phyloP scores from a whole-genome alignment of 768 basidiomycete genomes.

The Serendipita indica region DNA sequence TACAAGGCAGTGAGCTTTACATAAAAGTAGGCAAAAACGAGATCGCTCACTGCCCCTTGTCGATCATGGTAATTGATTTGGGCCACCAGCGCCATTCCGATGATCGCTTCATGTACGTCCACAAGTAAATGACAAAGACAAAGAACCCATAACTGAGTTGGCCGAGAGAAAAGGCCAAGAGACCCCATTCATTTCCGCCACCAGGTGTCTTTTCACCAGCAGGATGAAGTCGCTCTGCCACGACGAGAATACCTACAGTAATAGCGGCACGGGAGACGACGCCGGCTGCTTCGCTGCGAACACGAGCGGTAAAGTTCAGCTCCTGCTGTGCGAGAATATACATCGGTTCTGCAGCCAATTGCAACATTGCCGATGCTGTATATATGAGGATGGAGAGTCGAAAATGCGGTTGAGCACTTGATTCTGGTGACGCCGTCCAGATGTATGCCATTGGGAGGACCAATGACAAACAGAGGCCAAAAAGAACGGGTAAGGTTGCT shows the following conservation, averaged over 20 bases:
- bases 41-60: neutral
- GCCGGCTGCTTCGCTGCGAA: slow-evolving; percentile 74
- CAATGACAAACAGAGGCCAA: slow-evolving; percentile 54
- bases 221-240: slow-evolving; percentile 18
- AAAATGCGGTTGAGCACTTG: slow-evolving; percentile 52
- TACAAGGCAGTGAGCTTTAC: neutral
- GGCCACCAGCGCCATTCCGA: slow-evolving; percentile 9
- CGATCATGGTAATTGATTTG: neutral
- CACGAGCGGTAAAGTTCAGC: slow-evolving; percentile 51
- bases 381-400: slow-evolving; percentile 49
- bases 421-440: slow-evolving; percentile 35
- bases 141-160: slow-evolving; percentile 58
- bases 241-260: slow-evolving; percentile 55
- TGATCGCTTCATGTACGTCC: slow-evolving; percentile 16
- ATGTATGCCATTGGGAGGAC: slow-evolving; percentile 40
- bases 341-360: slow-evolving; percentile 72
- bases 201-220: neutral
- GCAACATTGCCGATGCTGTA: slow-evolving; percentile 54
- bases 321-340: slow-evolving; percentile 59
- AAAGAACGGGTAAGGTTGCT: slow-evolving; percentile 45
- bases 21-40: neutral
- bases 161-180: slow-evolving; percentile 76
- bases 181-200: slow-evolving; percentile 32
- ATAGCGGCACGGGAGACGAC: slow-evolving; percentile 57
- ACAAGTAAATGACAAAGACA: slow-evolving; percentile 42